phyloP scores from a whole-genome alignment of 192 early-diverging fungal genomes.

The Coemansia sp. region DNA sequence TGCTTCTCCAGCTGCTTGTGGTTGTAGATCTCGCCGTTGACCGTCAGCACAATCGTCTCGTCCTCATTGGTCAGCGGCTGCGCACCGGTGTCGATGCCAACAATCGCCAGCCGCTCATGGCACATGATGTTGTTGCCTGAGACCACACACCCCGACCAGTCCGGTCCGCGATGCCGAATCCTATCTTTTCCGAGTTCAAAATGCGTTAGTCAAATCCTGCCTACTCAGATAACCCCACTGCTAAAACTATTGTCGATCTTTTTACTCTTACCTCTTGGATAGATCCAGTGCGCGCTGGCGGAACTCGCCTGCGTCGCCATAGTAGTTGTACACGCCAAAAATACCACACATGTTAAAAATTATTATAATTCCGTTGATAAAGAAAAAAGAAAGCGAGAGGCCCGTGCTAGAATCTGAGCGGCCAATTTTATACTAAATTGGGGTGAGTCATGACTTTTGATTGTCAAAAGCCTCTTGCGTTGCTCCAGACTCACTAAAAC shows the following conservation, averaged over 20 bases:
- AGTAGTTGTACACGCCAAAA: constrained; percentile 91
- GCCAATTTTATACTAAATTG: constrained; percentile 2
- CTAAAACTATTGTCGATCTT: not conserved
- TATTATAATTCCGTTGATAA: not conserved
- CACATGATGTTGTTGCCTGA: constrained; percentile 84
- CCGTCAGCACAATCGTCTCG: constrained; percentile 80
- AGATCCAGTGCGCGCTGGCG: constrained; percentile 82
- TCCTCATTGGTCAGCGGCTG: constrained; percentile 94
- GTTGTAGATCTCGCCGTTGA: constrained; percentile 99
- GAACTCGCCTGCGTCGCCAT: constrained; percentile 71
- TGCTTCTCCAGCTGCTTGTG: constrained; percentile 77
- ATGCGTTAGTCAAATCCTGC: not conserved
- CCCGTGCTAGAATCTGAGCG: not conserved
- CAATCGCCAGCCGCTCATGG: constrained; percentile 98
- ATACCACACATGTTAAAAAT: constrained; percentile 89
- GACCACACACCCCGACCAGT: constrained; percentile 91
- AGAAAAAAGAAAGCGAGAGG: not conserved
- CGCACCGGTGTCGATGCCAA: constrained; percentile 94
- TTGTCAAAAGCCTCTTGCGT: not conserved
- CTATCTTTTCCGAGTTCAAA: constrained; percentile 25
- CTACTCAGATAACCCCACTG: not conserved
- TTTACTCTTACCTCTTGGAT: constrained; percentile 57
- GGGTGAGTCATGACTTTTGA: not conserved
- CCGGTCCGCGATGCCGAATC: constrained; percentile 96
- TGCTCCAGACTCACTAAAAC: not conserved